phyloP scores from a whole-genome alignment of 352 stramenopile genomes.

The Phytophthora rubi region DNA sequence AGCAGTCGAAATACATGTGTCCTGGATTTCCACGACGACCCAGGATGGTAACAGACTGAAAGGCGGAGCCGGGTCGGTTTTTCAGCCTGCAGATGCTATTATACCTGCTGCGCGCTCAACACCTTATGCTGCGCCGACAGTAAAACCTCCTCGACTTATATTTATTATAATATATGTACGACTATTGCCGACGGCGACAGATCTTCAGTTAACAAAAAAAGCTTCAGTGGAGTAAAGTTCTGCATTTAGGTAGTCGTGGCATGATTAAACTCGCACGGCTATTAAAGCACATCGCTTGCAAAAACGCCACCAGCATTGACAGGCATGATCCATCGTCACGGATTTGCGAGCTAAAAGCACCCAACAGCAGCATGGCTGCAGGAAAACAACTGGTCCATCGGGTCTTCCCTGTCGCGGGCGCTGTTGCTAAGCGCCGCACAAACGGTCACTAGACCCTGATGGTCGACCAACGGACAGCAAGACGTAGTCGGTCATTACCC shows the following conservation, averaged over 20 bases:
- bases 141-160: no score
- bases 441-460: slow-evolving; percentile 15
- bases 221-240: background rate
- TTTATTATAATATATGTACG: no score
- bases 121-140: no score
- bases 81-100: background rate
- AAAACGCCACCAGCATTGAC: slow-evolving; percentile 13
- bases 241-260: background rate
- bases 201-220: background rate
- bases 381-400: slow-evolving; percentile 22
- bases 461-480: background rate
- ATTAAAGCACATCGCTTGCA: background rate
- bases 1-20: no score
- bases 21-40: no score
- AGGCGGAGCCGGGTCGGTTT: background rate
- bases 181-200: no score
- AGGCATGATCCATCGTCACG: slow-evolving; percentile 24
- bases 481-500: background rate
- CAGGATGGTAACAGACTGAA: background rate
- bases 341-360: slow-evolving; percentile 18
- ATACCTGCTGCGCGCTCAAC: background rate
- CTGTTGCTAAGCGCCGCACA: slow-evolving; percentile 4
- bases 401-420: slow-evolving; percentile 5
- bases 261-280: background rate
- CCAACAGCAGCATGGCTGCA: slow-evolving; percentile 14